Evolutionary conservation across 148 eudicot species (phyloP).

Genomic region (Euryodendron excelsum): DNA sequence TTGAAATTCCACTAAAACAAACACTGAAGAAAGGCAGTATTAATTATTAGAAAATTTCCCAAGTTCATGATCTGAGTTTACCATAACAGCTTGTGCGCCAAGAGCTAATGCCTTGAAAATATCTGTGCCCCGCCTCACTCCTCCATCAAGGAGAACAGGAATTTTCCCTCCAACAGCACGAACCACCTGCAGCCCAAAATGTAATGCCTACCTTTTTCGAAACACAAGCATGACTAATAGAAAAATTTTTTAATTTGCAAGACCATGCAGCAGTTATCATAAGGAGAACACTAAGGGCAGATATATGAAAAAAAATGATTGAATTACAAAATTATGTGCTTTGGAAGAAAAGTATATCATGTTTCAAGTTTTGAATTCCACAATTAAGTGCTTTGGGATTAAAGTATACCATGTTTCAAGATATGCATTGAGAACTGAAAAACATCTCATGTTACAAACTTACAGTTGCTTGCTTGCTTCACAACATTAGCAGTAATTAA

Average conservation of each 20-base stretch:
- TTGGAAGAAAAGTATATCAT: background rate
- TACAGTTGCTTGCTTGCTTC: background rate
- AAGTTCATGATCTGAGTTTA: slow-evolving; percentile 20
- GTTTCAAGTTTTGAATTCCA: background rate
- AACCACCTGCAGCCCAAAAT: slow-evolving; percentile 16
- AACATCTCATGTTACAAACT: background rate
- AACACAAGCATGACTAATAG: background rate
- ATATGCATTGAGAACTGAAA: background rate
- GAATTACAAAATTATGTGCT: too few relatives aligned
- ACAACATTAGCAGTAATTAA: background rate
- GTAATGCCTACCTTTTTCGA: too few relatives aligned
- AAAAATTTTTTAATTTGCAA: background rate
- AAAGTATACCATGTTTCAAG: background rate
- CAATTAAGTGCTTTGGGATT: background rate
- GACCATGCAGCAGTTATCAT: background rate
- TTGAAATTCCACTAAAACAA: background rate
- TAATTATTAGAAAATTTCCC: background rate
- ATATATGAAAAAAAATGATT: background rate
- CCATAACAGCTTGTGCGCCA: slow-evolving; percentile 80
- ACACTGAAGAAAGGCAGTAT: background rate
- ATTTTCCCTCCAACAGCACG: slow-evolving; percentile 65
- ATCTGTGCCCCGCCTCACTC: slow-evolving; percentile 82
- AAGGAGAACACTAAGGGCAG: background rate
- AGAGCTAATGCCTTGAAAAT: slow-evolving; percentile 84
- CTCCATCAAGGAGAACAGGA: slow-evolving; percentile 81